phyloP scores from a whole-genome alignment of 2,329 filamentous ascomycete genomes.

The Domatiomyces globalis region DNA sequence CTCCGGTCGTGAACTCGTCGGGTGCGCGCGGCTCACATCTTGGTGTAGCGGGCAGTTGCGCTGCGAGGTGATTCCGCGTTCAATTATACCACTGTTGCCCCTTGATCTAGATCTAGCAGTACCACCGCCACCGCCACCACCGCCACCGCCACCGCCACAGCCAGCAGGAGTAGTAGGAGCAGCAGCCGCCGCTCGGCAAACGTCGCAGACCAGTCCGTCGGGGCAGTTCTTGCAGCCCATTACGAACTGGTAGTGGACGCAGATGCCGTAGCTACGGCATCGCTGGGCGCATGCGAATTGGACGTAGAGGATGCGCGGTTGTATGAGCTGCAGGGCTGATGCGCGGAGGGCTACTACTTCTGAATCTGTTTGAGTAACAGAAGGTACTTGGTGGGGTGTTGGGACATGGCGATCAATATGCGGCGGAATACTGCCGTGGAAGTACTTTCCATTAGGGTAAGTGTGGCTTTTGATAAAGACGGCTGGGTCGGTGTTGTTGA shows the following conservation, averaged over 20 bases:
- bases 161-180: background rate
- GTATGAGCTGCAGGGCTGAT: conserved; percentile 4
- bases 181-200: background rate
- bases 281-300: conserved; percentile 9
- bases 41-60: conserved; percentile 14
- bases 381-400: background rate
- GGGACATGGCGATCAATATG: background rate
- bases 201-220: conserved; percentile 11
- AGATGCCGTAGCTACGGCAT: conserved; percentile 15
- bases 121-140: background rate
- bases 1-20: conserved; percentile 11
- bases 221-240: conserved; percentile 8
- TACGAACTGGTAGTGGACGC: conserved; percentile 14
- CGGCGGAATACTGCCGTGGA: background rate
- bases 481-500: background rate
- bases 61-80: conserved; percentile 6
- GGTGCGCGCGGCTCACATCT: conserved; percentile 5
- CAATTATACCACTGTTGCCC: background rate
- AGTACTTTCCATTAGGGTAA: background rate
- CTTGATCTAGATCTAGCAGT: background rate
- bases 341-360: background rate
- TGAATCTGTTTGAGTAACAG: background rate
- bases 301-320: conserved; percentile 11
- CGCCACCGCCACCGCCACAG: background rate
- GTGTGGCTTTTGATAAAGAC: background rate